A percentile compares a stretch with the other conserved stretches of the same genome.
These are phyloP conservation scores for Globisporangium ultimum DNA, from an alignment of 352 stramenopile species.

Conservation along the genomic window DNA sequence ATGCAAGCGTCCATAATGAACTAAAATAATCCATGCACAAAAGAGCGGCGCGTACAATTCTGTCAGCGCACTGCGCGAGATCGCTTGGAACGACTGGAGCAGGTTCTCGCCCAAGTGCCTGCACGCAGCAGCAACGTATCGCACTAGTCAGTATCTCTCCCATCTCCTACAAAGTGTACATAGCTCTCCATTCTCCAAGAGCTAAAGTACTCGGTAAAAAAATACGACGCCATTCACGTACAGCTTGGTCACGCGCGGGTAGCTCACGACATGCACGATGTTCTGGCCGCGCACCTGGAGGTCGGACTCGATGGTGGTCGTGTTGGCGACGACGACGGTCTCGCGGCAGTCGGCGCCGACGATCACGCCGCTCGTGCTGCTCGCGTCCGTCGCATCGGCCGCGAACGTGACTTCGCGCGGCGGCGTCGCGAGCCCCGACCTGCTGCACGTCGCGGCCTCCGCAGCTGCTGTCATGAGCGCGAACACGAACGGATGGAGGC, in stretches of 20 bases:
- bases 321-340: not conserved
- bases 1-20: no score
- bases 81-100: not conserved
- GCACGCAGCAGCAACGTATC: not conserved
- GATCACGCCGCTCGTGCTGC: not conserved
- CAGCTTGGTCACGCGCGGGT: not conserved
- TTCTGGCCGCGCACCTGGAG: not conserved
- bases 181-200: no score
- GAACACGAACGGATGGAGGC: no score
- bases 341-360: not conserved
- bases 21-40: not conserved
- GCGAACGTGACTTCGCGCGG: not conserved
- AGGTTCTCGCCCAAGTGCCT: not conserved
- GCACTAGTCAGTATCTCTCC: no score
- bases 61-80: not conserved
- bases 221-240: not conserved
- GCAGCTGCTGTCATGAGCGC: not conserved
- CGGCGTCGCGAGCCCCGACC: not conserved
- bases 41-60: not conserved
- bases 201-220: not conserved
- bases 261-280: slow-evolving; percentile 1
- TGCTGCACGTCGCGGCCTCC: not conserved
- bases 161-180: no score
- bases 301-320: not conserved
- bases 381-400: not conserved